Evolutionary conservation across 345 rosid genomes (phyloP).

Genomic region (Clarkia xantiana): DNA sequence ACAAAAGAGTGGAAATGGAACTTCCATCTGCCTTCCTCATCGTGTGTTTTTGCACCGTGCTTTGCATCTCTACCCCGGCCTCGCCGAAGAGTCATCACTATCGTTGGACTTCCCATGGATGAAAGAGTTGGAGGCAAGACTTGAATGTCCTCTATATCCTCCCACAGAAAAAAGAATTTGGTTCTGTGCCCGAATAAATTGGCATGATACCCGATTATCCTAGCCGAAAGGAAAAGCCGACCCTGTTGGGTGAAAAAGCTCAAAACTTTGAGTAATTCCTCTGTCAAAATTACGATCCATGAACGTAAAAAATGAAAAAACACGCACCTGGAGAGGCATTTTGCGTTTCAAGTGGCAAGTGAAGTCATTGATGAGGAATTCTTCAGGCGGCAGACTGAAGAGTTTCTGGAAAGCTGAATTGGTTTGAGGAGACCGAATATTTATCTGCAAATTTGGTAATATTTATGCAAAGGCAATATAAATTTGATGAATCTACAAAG

Average conservation of each 20-base stretch:
- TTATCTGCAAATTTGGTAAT: constrained; percentile 40
- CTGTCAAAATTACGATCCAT: neutral
- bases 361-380: constrained; percentile 91
- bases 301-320: constrained; percentile 8
- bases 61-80: constrained; percentile 80
- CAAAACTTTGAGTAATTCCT: too few species aligned
- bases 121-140: constrained; percentile 64
- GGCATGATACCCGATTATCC: constrained; percentile 84
- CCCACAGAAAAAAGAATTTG: constrained; percentile 93
- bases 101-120: constrained; percentile 87
- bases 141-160: too few species aligned
- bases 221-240: constrained; percentile 79
- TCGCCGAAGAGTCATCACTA: constrained; percentile 63
- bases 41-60: constrained; percentile 76
- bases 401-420: constrained; percentile 95
- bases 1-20: constrained; percentile 92
- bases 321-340: constrained; percentile 83
- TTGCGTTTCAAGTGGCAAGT: constrained; percentile 88
- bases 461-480: neutral
- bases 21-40: constrained; percentile 87
- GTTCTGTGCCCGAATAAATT: constrained; percentile 86
- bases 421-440: constrained; percentile 70
- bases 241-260: constrained; percentile 35
- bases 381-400: constrained; percentile 85
- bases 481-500: too few species aligned